Conservation (phyloP, 2,329 filamentous ascomycete species). For the Colletotrichum sp. region DNA sequence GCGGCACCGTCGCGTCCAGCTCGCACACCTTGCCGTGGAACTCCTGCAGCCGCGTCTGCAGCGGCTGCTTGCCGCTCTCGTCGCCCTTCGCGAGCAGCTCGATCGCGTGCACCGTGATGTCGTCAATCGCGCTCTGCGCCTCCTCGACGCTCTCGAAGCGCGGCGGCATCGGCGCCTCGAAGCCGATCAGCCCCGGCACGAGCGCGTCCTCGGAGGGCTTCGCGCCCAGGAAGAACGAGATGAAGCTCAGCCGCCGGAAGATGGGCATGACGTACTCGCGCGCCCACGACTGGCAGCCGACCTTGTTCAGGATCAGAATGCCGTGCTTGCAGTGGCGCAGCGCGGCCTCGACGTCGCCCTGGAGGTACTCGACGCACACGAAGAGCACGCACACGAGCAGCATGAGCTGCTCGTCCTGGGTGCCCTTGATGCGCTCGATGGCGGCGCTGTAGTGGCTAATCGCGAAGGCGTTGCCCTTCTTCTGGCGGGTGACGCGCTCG, state of each 20-base stretch:
- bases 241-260: conserved; percentile 4
- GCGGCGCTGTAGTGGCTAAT: conserved; percentile 33
- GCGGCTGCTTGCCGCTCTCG: conserved; percentile 24
- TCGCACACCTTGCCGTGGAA: conserved; percentile 31
- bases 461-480: conserved; percentile 13
- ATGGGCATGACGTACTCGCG: conserved; percentile 36
- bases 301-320: conserved; percentile 5
- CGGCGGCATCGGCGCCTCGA: conserved; percentile 32
- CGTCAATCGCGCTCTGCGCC: conserved; percentile 35
- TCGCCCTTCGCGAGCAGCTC: conserved; percentile 31
- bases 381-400: conserved; percentile 55
- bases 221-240: neutral
- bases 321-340: conserved; percentile 10
- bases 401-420: conserved; percentile 28
- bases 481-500: conserved; percentile 8
- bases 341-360: conserved; percentile 47
- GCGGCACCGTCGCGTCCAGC: conserved; percentile 30
- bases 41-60: conserved; percentile 35
- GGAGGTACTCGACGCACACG: conserved; percentile 58
- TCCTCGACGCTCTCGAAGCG: conserved; percentile 36
- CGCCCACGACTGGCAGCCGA: conserved; percentile 33
- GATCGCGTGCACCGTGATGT: conserved; percentile 30
- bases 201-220: conserved; percentile 25
- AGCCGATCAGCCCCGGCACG: conserved; percentile 39
- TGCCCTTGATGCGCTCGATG: conserved; percentile 27